Evolutionary conservation across 768 basidiomycete species (phyloP).

Genomic region (Mycena capillaripes): DNA sequence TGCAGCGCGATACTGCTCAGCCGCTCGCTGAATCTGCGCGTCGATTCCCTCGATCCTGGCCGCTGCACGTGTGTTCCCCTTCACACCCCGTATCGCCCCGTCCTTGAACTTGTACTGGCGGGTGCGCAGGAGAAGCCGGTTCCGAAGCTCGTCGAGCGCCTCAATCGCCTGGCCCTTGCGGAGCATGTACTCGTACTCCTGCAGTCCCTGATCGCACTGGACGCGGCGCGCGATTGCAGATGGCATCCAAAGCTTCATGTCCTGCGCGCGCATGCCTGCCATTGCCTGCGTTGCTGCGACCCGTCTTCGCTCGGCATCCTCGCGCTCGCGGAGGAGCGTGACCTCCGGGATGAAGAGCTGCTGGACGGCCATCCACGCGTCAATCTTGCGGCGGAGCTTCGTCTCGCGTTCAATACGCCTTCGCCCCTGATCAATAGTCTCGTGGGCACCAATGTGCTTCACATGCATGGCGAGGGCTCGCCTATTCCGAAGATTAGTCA

Average conservation of each 20-base stretch:
- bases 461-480: too few species aligned
- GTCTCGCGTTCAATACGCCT: slow-evolving; percentile 3
- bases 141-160: not conserved
- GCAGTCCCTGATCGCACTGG: not conserved
- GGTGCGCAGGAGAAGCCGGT: not conserved
- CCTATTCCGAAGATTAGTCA: too few species aligned
- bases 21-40: too few species aligned
- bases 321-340: not conserved
- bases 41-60: slow-evolving; percentile 33
- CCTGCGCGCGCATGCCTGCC: not conserved
- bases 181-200: not conserved
- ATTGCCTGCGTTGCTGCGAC: not conserved
- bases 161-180: not conserved
- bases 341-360: not conserved
- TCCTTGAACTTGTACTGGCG: slow-evolving; percentile 3
- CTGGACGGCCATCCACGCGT: slow-evolving; percentile 5
- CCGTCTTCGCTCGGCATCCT: not conserved
- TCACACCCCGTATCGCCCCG: slow-evolving; percentile 37
- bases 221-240: slow-evolving; percentile 24
- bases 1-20: too few species aligned
- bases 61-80: slow-evolving; percentile 40
- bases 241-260: slow-evolving; percentile 40
- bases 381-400: slow-evolving; percentile 8
- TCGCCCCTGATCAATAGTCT: too few species aligned
- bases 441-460: too few species aligned